phyloP scores from a whole-genome alignment of 495 filamentous ascomycete genomes.

The Thozetella sp. region DNA sequence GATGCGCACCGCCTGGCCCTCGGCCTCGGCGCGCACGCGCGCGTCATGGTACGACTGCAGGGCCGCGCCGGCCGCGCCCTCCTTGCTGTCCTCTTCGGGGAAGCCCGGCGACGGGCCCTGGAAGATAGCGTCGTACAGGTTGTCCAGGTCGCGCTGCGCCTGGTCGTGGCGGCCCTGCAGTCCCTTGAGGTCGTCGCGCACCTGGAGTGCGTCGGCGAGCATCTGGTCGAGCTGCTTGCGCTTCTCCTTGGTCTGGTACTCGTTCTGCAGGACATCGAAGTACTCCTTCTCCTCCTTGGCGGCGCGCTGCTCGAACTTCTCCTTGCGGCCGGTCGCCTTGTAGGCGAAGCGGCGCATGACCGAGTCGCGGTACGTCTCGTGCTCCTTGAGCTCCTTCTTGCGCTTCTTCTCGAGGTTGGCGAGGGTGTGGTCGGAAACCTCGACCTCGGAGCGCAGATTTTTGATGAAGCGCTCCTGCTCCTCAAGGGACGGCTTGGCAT shows the following conservation, averaged over 20 bases:
- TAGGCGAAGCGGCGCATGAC: conserved; percentile 44
- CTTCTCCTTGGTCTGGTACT: conserved; percentile 34
- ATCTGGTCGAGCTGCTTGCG: conserved; percentile 24
- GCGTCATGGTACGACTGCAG: conserved; percentile 21
- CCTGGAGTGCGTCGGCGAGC: conserved; percentile 24
- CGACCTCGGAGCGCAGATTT: conserved; percentile 34
- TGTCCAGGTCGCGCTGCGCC: conserved; percentile 37
- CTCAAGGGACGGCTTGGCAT: conserved; percentile 35
- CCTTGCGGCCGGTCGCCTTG: conserved; percentile 39
- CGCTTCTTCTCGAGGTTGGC: conserved; percentile 23
- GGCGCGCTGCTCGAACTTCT: conserved; percentile 38
- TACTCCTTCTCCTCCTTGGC: conserved; percentile 52
- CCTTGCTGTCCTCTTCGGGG: conserved; percentile 45
- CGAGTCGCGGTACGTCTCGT: conserved; percentile 48
- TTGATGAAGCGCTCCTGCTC: conserved; percentile 37
- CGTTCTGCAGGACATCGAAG: conserved; percentile 40
- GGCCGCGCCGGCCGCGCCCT: conserved; percentile 15
- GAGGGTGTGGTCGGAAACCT: conserved; percentile 15
- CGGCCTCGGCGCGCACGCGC: conserved; percentile 18
- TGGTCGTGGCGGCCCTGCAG: conserved; percentile 24
- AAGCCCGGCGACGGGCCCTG: conserved; percentile 44
- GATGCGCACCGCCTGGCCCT: conserved; percentile 21
- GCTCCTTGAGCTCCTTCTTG: conserved; percentile 43
- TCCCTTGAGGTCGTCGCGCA: conserved; percentile 20
- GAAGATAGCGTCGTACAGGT: conserved; percentile 42